Percentiles rank a stretch among this genome's conserved stretches.
Conservation (phyloP, 495 filamentous ascomycete species). For the Penicillium maclennaniae region DNA sequence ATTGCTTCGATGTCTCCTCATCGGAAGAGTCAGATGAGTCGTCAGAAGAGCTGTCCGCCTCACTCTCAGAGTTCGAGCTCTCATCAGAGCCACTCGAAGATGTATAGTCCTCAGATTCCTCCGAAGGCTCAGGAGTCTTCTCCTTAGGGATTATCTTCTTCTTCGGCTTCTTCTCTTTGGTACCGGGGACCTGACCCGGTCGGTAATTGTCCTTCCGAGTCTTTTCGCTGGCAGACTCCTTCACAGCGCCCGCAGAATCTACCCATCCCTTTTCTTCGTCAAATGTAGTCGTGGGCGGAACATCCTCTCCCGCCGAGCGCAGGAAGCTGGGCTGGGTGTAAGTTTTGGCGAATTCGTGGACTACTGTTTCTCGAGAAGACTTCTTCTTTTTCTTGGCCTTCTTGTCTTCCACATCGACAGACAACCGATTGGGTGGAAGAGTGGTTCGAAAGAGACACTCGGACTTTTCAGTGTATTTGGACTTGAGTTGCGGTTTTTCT, state of each 20-base stretch:
- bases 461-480: slow-evolving; percentile 71
- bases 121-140: slow-evolving; percentile 15
- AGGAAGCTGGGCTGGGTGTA: slow-evolving; percentile 76
- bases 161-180: slow-evolving; percentile 33
- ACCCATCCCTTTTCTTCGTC: slow-evolving; percentile 84
- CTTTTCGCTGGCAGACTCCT: slow-evolving; percentile 52
- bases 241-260: slow-evolving; percentile 69
- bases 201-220: slow-evolving; percentile 30
- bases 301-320: slow-evolving; percentile 39
- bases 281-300: slow-evolving; percentile 33
- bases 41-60: slow-evolving; percentile 23
- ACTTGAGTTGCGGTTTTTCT: slow-evolving; percentile 57
- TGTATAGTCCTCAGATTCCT: slow-evolving; percentile 42
- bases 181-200: slow-evolving; percentile 35
- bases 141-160: slow-evolving; percentile 10
- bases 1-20: slow-evolving; percentile 12
- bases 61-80: slow-evolving; percentile 24
- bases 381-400: slow-evolving; percentile 50
- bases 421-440: slow-evolving; percentile 57
- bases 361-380: slow-evolving; percentile 52
- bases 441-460: slow-evolving; percentile 83
- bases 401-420: slow-evolving; percentile 32
- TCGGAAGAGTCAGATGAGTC: slow-evolving; percentile 21
- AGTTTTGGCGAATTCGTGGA: slow-evolving; percentile 81
- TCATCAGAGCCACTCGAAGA: slow-evolving; percentile 45